Conservation (phyloP, 306 rosid genomes). For the Albizia julibrissin region DNA sequence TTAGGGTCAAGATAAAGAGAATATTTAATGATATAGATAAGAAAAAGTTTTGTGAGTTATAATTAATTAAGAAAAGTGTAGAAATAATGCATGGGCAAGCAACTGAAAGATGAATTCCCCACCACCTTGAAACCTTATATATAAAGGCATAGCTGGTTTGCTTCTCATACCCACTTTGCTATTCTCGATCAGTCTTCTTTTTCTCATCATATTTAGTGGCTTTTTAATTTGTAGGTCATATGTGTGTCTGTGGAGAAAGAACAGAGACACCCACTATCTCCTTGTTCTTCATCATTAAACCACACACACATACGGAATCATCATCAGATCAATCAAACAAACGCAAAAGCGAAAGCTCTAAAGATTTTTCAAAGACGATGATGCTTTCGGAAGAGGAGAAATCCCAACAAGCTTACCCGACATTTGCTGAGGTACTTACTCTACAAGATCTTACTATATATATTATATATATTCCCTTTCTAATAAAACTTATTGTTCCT, state of each 20-base stretch:
- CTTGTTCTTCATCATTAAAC: constrained; percentile 17
- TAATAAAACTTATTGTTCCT: neutral
- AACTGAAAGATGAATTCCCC: neutral
- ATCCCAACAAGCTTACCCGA: constrained; percentile 34
- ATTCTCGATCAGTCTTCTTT: neutral
- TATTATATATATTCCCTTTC: neutral
- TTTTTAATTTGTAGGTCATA: constrained; percentile 12
- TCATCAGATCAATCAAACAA: neutral
- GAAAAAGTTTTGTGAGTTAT: neutral
- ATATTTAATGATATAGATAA: neutral
- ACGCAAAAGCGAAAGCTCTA: neutral
- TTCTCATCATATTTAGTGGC: constrained; percentile 18
- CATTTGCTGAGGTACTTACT: constrained; percentile 33
- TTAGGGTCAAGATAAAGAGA: neutral
- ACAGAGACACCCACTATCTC: constrained; percentile 16
- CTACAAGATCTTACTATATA: neutral
- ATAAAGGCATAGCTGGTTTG: constrained; percentile 22
- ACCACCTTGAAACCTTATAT: constrained; percentile 33
- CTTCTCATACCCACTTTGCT: constrained; percentile 28
- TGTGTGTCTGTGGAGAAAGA: neutral
- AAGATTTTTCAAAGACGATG: neutral
- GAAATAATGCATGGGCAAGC: neutral
- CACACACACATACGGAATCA: constrained; percentile 25
- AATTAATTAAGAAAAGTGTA: neutral
- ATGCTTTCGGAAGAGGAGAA: constrained; percentile 21